A percentile compares a stretch with the other conserved stretches of the same genome.
Conservation (phyloP, 768 basidiomycete species). For the Fomitopsis serialis region DNA sequence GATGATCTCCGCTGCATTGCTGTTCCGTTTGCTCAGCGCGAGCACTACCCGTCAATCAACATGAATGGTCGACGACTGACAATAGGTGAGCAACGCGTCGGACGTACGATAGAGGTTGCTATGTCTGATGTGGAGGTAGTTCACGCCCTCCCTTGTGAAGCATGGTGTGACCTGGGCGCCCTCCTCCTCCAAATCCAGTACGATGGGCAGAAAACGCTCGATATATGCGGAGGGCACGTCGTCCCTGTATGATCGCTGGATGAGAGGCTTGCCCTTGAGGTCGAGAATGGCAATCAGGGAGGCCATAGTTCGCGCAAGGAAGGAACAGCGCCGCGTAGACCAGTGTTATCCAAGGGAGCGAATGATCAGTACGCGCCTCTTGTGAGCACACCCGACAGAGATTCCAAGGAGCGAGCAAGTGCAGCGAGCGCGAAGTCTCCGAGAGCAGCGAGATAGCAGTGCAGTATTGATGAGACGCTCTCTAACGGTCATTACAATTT, state of each 20-base stretch:
- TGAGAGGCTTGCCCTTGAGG: conserved; percentile 96
- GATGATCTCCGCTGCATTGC: conserved; percentile 94
- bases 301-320: too few relatives aligned
- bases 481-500: too few relatives aligned
- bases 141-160: conserved; percentile 91
- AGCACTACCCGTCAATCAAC: conserved; percentile 52
- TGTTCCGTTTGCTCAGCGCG: conserved; percentile 92
- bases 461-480: too few relatives aligned
- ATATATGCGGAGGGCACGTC: conserved; percentile 88
- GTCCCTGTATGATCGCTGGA: conserved; percentile 94
- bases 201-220: conserved; percentile 88
- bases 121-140: conserved; percentile 98
- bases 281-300: conserved; percentile 91
- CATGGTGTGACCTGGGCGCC: conserved; percentile 95
- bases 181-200: conserved; percentile 96
- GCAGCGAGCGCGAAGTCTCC: too few relatives aligned
- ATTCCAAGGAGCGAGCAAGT: too few relatives aligned
- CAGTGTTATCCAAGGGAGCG: too few relatives aligned
- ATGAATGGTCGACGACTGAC: not conserved
- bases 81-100: not conserved
- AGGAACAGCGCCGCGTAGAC: too few relatives aligned
- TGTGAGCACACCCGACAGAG: too few relatives aligned
- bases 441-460: too few relatives aligned
- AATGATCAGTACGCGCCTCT: too few relatives aligned
- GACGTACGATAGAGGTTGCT: conserved; percentile 92